Conservation (phyloP, 257 asterid species). For the Solanum chmielewskii region DNA sequence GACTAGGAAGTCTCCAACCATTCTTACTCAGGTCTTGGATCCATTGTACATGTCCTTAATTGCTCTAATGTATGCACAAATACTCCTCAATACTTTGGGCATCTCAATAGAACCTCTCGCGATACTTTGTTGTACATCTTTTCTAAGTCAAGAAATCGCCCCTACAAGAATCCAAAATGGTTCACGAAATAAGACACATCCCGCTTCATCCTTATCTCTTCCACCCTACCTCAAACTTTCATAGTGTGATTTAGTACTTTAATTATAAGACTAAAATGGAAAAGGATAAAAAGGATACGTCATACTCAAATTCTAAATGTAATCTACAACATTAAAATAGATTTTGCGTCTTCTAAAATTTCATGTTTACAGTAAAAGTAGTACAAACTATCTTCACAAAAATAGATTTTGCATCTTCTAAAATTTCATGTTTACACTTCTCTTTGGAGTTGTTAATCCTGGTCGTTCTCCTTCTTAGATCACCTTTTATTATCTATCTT, state of each 20-base stretch:
- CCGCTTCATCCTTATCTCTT: neutral
- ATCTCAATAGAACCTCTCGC: neutral
- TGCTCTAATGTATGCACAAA: neutral
- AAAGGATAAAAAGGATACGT: neutral
- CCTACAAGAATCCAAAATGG: neutral
- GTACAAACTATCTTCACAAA: neutral
- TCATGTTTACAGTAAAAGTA: neutral
- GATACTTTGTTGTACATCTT: neutral
- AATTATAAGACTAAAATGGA: neutral
- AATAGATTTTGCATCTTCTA: neutral
- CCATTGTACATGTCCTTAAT: neutral
- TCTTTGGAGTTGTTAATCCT: neutral
- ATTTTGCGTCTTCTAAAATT: neutral
- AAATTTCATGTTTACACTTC: neutral
- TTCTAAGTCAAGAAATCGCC: neutral
- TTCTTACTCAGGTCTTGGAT: neutral
- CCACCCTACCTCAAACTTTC: neutral
- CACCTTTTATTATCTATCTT: neutral
- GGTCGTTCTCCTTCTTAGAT: neutral
- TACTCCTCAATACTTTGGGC: neutral
- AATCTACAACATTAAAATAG: neutral
- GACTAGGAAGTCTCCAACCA: neutral
- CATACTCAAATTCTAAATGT: neutral
- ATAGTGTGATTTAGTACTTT: neutral
- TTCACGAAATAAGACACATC: neutral